phyloP scores from a whole-genome alignment of 331 rosid genomes.

The Rosa hybrid region DNA sequence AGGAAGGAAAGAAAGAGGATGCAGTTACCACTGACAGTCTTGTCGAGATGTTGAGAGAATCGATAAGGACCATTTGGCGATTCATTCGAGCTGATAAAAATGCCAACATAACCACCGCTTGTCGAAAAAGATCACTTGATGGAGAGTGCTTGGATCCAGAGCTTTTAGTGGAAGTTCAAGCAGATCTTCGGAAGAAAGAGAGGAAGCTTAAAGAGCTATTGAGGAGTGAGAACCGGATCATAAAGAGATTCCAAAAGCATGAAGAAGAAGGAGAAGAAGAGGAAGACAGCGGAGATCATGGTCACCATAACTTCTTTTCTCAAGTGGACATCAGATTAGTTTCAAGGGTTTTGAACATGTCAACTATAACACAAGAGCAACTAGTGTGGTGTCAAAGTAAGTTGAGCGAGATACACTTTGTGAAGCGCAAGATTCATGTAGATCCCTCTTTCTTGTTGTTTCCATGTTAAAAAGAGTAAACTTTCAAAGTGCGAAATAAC shows the following conservation, averaged over 20 bases:
- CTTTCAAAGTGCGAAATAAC: not conserved
- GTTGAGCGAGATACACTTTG: conserved; percentile 57
- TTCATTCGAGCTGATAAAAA: conserved; percentile 78
- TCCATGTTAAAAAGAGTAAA: conserved; percentile 36
- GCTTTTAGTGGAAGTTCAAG: conserved; percentile 49
- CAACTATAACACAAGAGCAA: conserved; percentile 73
- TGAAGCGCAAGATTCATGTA: conserved; percentile 57
- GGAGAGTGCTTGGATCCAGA: conserved; percentile 59
- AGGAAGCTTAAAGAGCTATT: conserved; percentile 55
- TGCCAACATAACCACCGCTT: conserved; percentile 28
- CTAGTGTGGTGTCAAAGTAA: conserved; percentile 87
- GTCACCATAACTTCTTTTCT: conserved; percentile 62
- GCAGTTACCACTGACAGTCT: not conserved
- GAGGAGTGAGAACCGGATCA: conserved; percentile 69
- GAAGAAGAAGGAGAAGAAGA: conserved; percentile 18
- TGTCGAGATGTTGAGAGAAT: conserved; percentile 24
- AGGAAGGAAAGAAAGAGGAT: conserved; percentile 37
- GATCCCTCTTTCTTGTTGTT: conserved; percentile 77
- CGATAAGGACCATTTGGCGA: conserved; percentile 73
- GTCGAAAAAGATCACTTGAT: conserved; percentile 36
- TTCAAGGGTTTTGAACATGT: conserved; percentile 80
- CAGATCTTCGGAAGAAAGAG: conserved; percentile 71
- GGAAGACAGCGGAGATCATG: conserved; percentile 20
- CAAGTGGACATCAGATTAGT: conserved; percentile 87
- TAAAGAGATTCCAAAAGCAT: conserved; percentile 59